Evolutionary conservation across 208 protist genomes (phyloP).

Genomic region (Novymonas esmeraldas): DNA sequence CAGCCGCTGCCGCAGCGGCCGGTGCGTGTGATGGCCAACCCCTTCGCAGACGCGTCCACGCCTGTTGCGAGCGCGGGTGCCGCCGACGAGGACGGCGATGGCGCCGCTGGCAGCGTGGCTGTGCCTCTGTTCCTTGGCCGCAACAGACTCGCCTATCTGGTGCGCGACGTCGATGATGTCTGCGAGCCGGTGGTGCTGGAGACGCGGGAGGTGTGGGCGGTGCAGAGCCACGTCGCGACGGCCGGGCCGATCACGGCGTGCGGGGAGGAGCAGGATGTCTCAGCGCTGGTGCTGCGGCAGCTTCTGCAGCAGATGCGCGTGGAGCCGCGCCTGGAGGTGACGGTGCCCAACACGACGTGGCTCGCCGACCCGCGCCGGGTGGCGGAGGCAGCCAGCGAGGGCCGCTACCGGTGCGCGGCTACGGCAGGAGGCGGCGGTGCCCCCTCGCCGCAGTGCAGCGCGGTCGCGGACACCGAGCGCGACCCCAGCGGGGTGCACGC

Average conservation of each 20-base stretch:
- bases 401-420: slow-evolving; percentile 35
- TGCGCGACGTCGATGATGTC: slow-evolving; percentile 77
- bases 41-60: slow-evolving; percentile 18
- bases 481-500: slow-evolving; percentile 47
- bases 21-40: slow-evolving; percentile 46
- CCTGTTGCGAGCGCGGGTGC: neutral
- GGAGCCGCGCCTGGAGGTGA: slow-evolving; percentile 35
- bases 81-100: neutral
- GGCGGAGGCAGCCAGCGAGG: slow-evolving; percentile 39
- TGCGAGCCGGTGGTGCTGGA: slow-evolving; percentile 75
- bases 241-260: slow-evolving; percentile 57
- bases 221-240: slow-evolving; percentile 63
- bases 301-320: slow-evolving; percentile 57
- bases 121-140: slow-evolving; percentile 60
- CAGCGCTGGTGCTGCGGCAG: slow-evolving; percentile 47
- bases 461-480: slow-evolving; percentile 1
- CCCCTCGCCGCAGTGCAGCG: neutral
- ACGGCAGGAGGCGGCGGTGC: neutral
- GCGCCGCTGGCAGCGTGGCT: slow-evolving; percentile 2
- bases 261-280: slow-evolving; percentile 36
- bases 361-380: slow-evolving; percentile 10
- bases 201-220: slow-evolving; percentile 66
- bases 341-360: slow-evolving; percentile 48
- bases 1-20: slow-evolving; percentile 50
- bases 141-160: slow-evolving; percentile 72